Percentiles rank a stretch among this genome's conserved stretches.
phyloP scores from a whole-genome alignment of 2,329 filamentous ascomycete genomes.

The Fusarium sp. region DNA sequence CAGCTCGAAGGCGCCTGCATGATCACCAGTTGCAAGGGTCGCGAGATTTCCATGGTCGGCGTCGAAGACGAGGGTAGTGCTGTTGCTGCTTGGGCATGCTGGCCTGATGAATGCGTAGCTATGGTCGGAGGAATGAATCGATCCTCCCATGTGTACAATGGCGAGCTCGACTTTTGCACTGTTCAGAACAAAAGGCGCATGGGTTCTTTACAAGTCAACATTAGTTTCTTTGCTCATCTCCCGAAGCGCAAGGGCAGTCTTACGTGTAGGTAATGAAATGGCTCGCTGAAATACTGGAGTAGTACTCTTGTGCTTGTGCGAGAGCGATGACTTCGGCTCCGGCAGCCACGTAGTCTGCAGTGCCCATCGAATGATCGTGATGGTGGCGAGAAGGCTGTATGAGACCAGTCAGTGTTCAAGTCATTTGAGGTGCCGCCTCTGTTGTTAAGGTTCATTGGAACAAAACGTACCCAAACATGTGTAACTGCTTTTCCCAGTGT shows the following conservation, averaged over 20 bases:
- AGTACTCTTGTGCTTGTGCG: not conserved
- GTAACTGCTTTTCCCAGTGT: not conserved
- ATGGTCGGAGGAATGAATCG: not conserved
- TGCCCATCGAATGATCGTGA: not conserved
- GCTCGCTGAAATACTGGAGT: not conserved
- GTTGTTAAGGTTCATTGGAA: not conserved
- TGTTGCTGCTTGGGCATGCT: not conserved
- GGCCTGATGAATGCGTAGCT: not conserved
- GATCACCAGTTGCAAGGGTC: too few species aligned
- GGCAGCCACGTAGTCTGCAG: not conserved
- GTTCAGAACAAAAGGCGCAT: not conserved
- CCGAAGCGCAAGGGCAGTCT: not conserved
- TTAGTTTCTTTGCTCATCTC: not conserved
- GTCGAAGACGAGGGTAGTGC: not conserved
- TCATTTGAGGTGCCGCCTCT: not conserved
- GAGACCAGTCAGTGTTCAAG: too few species aligned
- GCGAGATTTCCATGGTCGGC: not conserved
- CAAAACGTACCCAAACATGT: not conserved
- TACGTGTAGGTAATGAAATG: not conserved
- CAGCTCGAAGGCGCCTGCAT: too few species aligned
- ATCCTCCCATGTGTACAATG: not conserved
- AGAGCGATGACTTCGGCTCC: not conserved
- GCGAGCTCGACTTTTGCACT: not conserved
- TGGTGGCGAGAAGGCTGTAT: not conserved
- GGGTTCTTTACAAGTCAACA: not conserved